Percentiles rank a stretch among this genome's conserved stretches.
Conservation (phyloP, 805 yeast genomes). For the Starmerella powellii region DNA sequence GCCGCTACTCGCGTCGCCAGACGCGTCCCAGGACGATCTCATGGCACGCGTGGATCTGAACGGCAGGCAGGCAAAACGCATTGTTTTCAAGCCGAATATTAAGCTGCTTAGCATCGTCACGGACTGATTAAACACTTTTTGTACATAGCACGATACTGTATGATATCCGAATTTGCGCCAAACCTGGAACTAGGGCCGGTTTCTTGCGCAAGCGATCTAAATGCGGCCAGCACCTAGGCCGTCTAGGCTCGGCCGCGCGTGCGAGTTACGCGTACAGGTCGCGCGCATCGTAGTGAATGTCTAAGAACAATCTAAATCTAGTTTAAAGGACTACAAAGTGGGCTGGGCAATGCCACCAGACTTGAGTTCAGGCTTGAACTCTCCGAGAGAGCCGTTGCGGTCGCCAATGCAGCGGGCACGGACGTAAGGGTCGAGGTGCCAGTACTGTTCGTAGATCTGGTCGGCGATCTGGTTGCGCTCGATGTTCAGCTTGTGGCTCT, state of each 20-base stretch:
- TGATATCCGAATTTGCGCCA: no score
- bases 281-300: no score
- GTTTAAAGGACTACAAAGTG: slow-evolving; percentile 6
- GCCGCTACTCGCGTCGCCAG: slow-evolving; percentile 2
- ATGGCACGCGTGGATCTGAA: slow-evolving; percentile 2
- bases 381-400: slow-evolving; percentile 52
- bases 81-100: slow-evolving; percentile 18
- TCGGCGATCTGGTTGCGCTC: slow-evolving; percentile 41
- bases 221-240: no score
- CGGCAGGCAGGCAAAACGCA: slow-evolving; percentile 1
- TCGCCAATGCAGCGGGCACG: slow-evolving; percentile 73
- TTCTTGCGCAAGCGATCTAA: no score
- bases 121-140: not conserved
- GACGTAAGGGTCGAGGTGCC: slow-evolving; percentile 63
- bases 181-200: no score
- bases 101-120: slow-evolving; percentile 14
- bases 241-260: no score
- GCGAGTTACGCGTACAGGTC: no score
- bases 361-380: slow-evolving; percentile 22
- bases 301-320: no score
- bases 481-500: slow-evolving; percentile 35
- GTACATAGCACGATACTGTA: no score
- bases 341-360: slow-evolving; percentile 23
- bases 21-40: slow-evolving; percentile 11
- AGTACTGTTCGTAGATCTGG: slow-evolving; percentile 50